Conservation (phyloP, 106 monocot species). For the Alisma plantagoaquatica region DNA sequence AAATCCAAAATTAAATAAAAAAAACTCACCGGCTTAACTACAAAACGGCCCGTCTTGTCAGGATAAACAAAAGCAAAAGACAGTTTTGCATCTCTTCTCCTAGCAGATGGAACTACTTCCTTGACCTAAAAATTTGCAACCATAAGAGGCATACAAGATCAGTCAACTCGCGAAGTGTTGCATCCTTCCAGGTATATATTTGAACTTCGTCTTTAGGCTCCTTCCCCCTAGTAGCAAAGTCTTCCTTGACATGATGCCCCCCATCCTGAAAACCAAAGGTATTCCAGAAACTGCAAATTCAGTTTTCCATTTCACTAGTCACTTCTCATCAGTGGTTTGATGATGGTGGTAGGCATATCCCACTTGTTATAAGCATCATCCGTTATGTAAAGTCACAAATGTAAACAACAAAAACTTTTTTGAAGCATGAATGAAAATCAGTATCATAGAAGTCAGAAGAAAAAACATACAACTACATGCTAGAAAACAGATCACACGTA, state of each 20-base stretch:
- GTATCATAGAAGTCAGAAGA: neutral
- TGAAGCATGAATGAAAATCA: too few species aligned
- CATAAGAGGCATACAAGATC: slow-evolving; percentile 51
- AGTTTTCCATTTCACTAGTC: too few species aligned
- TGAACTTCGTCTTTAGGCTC: slow-evolving; percentile 98
- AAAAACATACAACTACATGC: neutral
- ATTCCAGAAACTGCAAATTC: neutral
- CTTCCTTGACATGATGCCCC: slow-evolving; percentile 71
- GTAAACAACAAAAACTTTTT: too few species aligned
- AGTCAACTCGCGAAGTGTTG: slow-evolving; percentile 89
- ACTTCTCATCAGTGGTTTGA: too few species aligned
- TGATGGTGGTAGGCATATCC: neutral
- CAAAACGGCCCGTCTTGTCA: slow-evolving; percentile 84
- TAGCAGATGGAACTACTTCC: slow-evolving; percentile 89
- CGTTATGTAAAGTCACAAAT: too few species aligned
- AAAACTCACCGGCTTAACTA: slow-evolving; percentile 58
- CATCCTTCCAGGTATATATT: slow-evolving; percentile 99
- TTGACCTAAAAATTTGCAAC: slow-evolving; percentile 51
- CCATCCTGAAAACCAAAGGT: slow-evolving; percentile 32
- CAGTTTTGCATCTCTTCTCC: slow-evolving; percentile 78
- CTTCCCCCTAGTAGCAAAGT: slow-evolving; percentile 89
- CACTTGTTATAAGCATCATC: neutral
- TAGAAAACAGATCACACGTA: neutral
- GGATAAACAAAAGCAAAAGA: slow-evolving; percentile 99
- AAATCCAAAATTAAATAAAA: slow-evolving; percentile 1